Percentiles rank a stretch among this genome's conserved stretches.
Conservation (phyloP, 2,329 filamentous ascomycete species). For the Neurospora crassa region DNA sequence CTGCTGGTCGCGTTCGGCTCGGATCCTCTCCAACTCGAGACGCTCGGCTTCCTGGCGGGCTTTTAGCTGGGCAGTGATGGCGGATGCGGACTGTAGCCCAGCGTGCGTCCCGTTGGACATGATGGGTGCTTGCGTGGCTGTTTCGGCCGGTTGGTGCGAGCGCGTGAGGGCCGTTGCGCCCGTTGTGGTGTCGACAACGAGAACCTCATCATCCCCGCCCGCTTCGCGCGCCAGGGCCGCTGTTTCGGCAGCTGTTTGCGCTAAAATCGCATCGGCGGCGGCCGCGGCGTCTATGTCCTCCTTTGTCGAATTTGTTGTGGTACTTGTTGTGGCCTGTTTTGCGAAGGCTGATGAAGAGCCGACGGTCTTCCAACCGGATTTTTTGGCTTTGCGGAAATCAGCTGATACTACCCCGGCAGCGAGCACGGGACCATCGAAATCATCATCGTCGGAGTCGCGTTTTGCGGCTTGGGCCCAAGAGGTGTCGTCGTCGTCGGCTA, state of each 20-base stretch:
- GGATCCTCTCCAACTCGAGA: constrained; percentile 22
- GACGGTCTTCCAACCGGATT: constrained; percentile 70
- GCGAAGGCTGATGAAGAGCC: constrained; percentile 28
- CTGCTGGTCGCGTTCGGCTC: constrained; percentile 21
- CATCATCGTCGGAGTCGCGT: constrained; percentile 39
- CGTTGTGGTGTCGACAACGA: constrained; percentile 22
- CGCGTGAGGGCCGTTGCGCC: constrained; percentile 19
- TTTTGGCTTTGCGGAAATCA: constrained; percentile 67
- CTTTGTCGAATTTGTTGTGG: constrained; percentile 17
- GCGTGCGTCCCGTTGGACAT: constrained; percentile 87
- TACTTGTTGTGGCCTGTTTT: constrained; percentile 36
- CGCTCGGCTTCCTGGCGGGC: constrained; percentile 37
- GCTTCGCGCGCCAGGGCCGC: constrained; percentile 38
- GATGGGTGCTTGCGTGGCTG: constrained; percentile 27
- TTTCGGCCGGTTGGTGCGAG: neutral
- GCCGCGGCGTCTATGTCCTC: constrained; percentile 33
- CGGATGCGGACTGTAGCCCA: constrained; percentile 73
- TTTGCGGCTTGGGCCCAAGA: constrained; percentile 36
- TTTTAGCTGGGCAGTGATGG: constrained; percentile 61
- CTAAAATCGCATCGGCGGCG: constrained; percentile 67
- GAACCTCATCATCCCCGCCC: constrained; percentile 40
- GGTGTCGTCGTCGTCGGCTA: constrained; percentile 54
- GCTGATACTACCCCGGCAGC: constrained; percentile 39
- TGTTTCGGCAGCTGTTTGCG: constrained; percentile 59
- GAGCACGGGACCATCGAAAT: constrained; percentile 39